Conservation (phyloP, 2,329 filamentous ascomycete genomes). For the Pyricularia pennisetigena region DNA sequence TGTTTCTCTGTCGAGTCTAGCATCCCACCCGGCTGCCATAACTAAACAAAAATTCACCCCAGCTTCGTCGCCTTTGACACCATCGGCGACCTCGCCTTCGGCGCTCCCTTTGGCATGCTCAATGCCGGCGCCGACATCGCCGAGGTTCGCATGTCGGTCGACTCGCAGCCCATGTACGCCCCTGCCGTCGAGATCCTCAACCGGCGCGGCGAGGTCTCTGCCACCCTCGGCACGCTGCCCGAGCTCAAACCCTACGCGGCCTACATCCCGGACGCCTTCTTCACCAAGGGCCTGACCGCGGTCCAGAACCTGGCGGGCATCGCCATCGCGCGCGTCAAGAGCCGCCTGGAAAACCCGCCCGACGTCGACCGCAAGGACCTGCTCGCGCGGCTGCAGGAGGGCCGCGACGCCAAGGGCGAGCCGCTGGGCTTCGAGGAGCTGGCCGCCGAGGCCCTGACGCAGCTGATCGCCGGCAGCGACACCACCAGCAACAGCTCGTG, state of each 20-base stretch:
- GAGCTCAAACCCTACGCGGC: slow-evolving; percentile 68
- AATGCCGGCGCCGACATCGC: slow-evolving; percentile 65
- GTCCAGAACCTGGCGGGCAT: slow-evolving; percentile 80
- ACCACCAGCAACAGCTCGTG: slow-evolving; percentile 75
- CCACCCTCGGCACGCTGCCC: slow-evolving; percentile 66
- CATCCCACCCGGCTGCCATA: too few relatives aligned
- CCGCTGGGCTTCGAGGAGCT: slow-evolving; percentile 70
- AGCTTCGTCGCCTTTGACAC: slow-evolving; percentile 43
- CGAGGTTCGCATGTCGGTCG: slow-evolving; percentile 55
- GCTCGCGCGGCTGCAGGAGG: slow-evolving; percentile 75
- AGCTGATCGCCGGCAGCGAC: slow-evolving; percentile 73
- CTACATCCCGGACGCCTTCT: slow-evolving; percentile 76
- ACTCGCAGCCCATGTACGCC: slow-evolving; percentile 55
- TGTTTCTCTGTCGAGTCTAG: too few relatives aligned
- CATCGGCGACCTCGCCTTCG: slow-evolving; percentile 55
- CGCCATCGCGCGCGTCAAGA: slow-evolving; percentile 71
- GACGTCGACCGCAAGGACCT: slow-evolving; percentile 65
- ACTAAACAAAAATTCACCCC: slow-evolving; percentile 8
- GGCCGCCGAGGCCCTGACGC: slow-evolving; percentile 80
- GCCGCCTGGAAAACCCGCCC: slow-evolving; percentile 60
- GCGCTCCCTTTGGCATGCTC: slow-evolving; percentile 76
- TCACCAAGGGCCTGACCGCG: slow-evolving; percentile 61
- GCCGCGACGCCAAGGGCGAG: slow-evolving; percentile 68
- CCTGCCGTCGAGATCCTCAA: slow-evolving; percentile 84
- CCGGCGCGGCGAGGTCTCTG: slow-evolving; percentile 76